phyloP scores from a whole-genome alignment of 2,329 filamentous ascomycete genomes.

The Penicillium sp. region DNA sequence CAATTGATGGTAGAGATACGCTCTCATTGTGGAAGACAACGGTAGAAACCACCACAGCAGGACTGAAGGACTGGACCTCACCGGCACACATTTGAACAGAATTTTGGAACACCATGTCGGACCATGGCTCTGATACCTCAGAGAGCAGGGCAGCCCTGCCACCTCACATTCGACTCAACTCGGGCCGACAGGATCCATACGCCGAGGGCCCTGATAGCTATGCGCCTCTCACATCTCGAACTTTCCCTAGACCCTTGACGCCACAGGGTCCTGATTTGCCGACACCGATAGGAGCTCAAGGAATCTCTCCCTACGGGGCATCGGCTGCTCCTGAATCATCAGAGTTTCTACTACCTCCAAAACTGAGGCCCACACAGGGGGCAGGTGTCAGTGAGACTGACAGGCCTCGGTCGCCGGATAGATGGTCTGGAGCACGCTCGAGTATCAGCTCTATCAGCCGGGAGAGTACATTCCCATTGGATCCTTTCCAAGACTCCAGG shows the following conservation, averaged over 20 bases:
- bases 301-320: conserved; percentile 47
- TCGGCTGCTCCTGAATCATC: conserved; percentile 51
- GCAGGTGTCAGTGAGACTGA: conserved; percentile 53
- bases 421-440: conserved; percentile 62
- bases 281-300: conserved; percentile 13
- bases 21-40: background rate
- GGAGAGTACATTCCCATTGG: conserved; percentile 45
- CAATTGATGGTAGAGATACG: background rate
- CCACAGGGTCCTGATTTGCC: conserved; percentile 17
- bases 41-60: background rate
- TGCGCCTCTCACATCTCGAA: conserved; percentile 17
- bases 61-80: background rate
- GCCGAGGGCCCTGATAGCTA: conserved; percentile 38
- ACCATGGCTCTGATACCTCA: conserved; percentile 14
- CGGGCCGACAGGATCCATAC: conserved; percentile 57
- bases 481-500: conserved; percentile 64
- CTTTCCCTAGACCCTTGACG: conserved; percentile 27
- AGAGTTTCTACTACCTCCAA: conserved; percentile 44
- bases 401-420: conserved; percentile 49
- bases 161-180: conserved; percentile 67
- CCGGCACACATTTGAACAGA: background rate
- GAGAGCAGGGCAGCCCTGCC: conserved; percentile 41
- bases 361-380: conserved; percentile 44
- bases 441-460: conserved; percentile 61
- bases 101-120: conserved; percentile 15